These are phyloP conservation scores for Penstemon eatonii DNA, from an alignment of 257 asterid species.

Conservation along the genomic window DNA sequence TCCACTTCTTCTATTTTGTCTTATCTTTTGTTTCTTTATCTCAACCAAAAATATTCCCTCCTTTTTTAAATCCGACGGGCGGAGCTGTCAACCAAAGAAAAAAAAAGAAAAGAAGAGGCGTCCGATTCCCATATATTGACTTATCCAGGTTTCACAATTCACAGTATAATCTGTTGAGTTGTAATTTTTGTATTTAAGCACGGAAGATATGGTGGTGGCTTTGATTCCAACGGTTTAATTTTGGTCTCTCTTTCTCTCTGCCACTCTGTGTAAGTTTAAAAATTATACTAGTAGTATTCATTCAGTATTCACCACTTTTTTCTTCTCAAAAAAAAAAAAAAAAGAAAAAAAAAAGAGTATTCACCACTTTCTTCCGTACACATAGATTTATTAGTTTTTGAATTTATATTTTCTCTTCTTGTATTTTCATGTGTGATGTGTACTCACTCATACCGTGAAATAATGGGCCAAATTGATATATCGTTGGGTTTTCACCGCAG, in stretches of 20 bases:
- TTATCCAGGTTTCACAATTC: constrained; percentile 23
- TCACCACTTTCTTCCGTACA: constrained; percentile 28
- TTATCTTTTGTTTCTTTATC: not conserved
- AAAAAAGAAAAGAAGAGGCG: not conserved
- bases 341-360: not conserved
- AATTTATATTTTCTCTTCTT: not conserved
- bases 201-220: constrained; percentile 35
- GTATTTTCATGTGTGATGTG: not conserved
- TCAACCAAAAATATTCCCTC: constrained; percentile 3
- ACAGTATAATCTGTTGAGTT: not conserved
- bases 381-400: constrained; percentile 22
- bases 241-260: no score
- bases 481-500: constrained; percentile 36
- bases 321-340: no score
- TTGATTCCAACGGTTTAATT: not conserved
- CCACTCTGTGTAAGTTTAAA: constrained; percentile 23
- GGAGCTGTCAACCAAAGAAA: constrained; percentile 28
- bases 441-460: constrained; percentile 3
- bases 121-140: constrained; percentile 29
- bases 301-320: no score
- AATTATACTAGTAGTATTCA: not conserved
- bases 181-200: constrained; percentile 30
- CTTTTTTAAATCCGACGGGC: not conserved
- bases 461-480: constrained; percentile 48
- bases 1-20: not conserved